A percentile compares a stretch with the other conserved stretches of the same genome.
Evolutionary conservation across 805 yeast species (phyloP).

Genomic region (Saccharomycopsis vini): DNA sequence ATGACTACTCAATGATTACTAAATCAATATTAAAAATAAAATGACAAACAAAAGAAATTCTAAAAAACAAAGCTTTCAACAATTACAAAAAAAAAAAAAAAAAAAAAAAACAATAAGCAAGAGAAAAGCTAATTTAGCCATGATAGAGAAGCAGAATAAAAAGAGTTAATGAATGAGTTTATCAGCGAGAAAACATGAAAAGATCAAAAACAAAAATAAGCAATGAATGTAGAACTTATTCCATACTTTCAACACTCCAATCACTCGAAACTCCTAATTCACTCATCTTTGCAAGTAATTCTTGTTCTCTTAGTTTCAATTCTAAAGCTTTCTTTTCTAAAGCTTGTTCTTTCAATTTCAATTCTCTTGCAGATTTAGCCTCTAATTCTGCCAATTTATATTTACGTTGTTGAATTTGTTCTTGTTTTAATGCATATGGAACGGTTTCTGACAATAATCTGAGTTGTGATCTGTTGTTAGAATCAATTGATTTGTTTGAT

Average conservation of each 20-base stretch:
- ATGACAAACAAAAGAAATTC: too few species aligned
- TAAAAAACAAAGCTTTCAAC: too few species aligned
- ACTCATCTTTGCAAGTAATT: slow-evolving; percentile 11
- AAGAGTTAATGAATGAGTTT: too few species aligned
- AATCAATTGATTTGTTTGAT: slow-evolving; percentile 12
- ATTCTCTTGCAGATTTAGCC: slow-evolving; percentile 65
- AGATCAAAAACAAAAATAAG: too few species aligned
- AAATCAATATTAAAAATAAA: too few species aligned
- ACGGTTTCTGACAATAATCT: slow-evolving; percentile 76
- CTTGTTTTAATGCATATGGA: slow-evolving; percentile 76
- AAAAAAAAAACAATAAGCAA: too few species aligned
- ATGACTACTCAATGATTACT: too few species aligned
- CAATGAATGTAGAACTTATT: neutral
- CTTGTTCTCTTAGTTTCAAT: slow-evolving; percentile 52
- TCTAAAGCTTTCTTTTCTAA: slow-evolving; percentile 68
- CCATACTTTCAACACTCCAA: neutral
- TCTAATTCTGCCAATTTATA: slow-evolving; percentile 74
- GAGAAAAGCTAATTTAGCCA: too few species aligned
- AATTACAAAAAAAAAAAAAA: too few species aligned
- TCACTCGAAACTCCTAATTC: slow-evolving; percentile 9
- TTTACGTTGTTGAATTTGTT: slow-evolving; percentile 63
- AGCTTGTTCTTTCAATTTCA: slow-evolving; percentile 65
- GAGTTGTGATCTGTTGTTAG: slow-evolving; percentile 43
- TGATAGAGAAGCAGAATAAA: too few species aligned
- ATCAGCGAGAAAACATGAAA: too few species aligned